Base-by-base conservation (phyloP, 2,329 filamentous ascomycete species). In the Ophiosphaerella korrae region DNA sequence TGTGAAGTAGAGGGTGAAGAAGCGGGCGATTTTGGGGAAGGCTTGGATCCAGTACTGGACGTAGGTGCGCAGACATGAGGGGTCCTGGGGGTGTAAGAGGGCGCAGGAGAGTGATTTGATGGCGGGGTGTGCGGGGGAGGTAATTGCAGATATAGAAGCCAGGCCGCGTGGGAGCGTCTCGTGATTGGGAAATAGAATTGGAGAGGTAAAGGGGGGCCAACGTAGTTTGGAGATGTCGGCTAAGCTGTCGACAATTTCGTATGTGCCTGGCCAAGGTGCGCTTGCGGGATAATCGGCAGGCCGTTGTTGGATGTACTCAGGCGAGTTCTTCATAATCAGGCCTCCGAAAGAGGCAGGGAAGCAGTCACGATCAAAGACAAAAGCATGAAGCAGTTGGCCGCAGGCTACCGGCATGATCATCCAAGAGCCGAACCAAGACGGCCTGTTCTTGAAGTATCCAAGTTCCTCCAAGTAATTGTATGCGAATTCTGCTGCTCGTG, bases 151-250 rank as follows among this genome's bases (percentile, higher is more conserved):
- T 49, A 97, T 87, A 11, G 82, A 77, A 18, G 80, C 70, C n/a
- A 96, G 81, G 3, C 86, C 79, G 3, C 82, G 69, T 0, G 89
- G 85, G 0, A 95, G 84, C 2, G 83, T 85, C 41, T 77, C 72
- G 12, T 83, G 81, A 55, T 80, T 80, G 0, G 92, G 92, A 74
- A 95, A 96, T 50, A 97, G 82, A 35, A 92, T 93, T 1, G 93
- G 93, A 0, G 90, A 93, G 43, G 89, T 81, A 72, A 92, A 96
- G 0, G 88, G 88, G 81, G 92, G 93, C 90, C 93, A 97, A 67
- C 85, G 85, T 18, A 93, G 80, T 58, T 83, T 83, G 13, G 92
- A 90, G 78, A 97, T 93, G 60, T 88, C 82, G 3, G 87, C 90
- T 13, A 99, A 75, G 41, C 84, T 91, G 60, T 96, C 89, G 9